Conservation (phyloP, 148 eudicot species). For the Rhododendron henanense region DNA sequence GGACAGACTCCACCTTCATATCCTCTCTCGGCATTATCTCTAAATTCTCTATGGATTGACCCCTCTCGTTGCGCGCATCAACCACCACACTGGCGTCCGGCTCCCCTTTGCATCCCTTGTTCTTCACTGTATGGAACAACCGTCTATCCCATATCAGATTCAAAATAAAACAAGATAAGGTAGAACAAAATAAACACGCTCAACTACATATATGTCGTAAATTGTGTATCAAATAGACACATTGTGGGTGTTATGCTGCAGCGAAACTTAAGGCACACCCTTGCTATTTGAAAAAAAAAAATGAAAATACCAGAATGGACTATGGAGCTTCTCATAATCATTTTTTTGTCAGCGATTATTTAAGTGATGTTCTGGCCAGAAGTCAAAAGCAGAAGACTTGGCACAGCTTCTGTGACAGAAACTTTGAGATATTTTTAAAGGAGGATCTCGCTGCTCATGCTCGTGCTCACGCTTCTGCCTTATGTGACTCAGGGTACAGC, state of each 20-base stretch:
- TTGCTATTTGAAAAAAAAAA: background rate
- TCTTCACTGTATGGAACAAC: slow-evolving; percentile 41
- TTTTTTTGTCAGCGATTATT: background rate
- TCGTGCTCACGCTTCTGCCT: background rate
- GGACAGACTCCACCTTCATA: slow-evolving; percentile 28
- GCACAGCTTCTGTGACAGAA: background rate
- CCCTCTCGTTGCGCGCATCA: slow-evolving; percentile 23
- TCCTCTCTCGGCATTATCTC: slow-evolving; percentile 33
- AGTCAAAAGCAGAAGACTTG: background rate
- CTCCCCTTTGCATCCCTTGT: slow-evolving; percentile 22
- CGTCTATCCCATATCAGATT: slow-evolving; percentile 6
- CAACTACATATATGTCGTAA: background rate
- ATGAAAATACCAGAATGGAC: background rate
- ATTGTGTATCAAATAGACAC: background rate
- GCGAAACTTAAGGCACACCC: background rate
- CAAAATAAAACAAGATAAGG: background rate
- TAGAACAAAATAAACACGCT: background rate
- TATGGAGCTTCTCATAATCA: background rate
- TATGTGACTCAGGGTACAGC: background rate
- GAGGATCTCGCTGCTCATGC: background rate
- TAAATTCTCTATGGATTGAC: slow-evolving; percentile 25
- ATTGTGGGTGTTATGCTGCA: background rate
- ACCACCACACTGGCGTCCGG: slow-evolving; percentile 1
- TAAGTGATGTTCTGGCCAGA: background rate
- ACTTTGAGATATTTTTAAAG: background rate